Percentiles rank a stretch among this genome's conserved stretches.
Evolutionary conservation across 371 early-diverging fungal species (phyloP).

Genomic region (Vairimorpha apis): DNA sequence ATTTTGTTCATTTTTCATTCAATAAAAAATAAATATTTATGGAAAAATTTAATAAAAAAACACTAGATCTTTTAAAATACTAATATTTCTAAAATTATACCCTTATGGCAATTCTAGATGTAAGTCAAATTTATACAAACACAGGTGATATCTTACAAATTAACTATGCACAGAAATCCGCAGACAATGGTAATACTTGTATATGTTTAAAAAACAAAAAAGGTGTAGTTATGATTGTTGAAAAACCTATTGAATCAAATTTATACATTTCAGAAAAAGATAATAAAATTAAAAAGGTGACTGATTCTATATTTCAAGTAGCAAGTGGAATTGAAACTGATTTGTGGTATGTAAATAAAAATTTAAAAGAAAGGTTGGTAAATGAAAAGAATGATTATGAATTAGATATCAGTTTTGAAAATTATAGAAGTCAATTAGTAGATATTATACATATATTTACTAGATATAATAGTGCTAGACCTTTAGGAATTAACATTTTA

Average conservation of each 20-base stretch:
- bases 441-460: constrained; percentile 50
- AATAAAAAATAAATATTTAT: no score
- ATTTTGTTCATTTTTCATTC: no score
- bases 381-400: constrained; percentile 24
- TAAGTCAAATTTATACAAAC: constrained; percentile 96
- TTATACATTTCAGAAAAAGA: constrained; percentile 79
- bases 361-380: constrained; percentile 22
- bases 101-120: constrained; percentile 63
- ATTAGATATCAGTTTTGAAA: constrained; percentile 21
- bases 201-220: constrained; percentile 94
- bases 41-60: no score
- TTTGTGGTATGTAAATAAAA: constrained; percentile 8
- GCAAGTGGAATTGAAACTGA: constrained; percentile 92
- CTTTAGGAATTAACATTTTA: constrained; percentile 61
- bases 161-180: constrained; percentile 91
- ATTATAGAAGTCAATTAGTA: constrained; percentile 32
- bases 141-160: constrained; percentile 97
- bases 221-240: constrained; percentile 90
- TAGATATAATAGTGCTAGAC: constrained; percentile 39
- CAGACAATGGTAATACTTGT: constrained; percentile 81
- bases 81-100: constrained; percentile 13
- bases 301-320: constrained; percentile 83
- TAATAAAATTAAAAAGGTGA: constrained; percentile 77
- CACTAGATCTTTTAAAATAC: no score
- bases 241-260: constrained; percentile 82